Evolutionary conservation across 1,139 yeast genomes (phyloP).

Genomic region (Taiozyma sp.): DNA sequence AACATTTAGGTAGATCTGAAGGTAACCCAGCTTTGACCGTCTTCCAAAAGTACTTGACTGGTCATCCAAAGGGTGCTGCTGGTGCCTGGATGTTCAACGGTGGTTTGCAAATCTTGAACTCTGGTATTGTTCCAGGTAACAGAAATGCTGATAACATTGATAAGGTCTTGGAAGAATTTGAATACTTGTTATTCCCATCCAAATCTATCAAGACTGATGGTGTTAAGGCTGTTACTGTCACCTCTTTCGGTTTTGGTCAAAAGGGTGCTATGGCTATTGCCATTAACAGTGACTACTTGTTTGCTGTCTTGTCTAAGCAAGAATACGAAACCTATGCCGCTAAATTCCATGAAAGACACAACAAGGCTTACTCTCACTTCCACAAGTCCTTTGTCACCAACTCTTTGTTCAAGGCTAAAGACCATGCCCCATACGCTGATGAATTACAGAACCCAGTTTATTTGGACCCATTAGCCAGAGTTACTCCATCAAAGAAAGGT

Average conservation of each 20-base stretch:
- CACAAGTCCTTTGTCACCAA: constrained; percentile 92
- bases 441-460: constrained; percentile 86
- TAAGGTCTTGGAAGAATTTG: constrained; percentile 70
- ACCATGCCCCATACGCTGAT: constrained; percentile 84
- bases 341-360: constrained; percentile 78
- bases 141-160: constrained; percentile 98
- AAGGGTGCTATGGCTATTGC: constrained; percentile 97
- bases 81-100: constrained; percentile 99
- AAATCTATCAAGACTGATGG: constrained; percentile 94
- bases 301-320: constrained; percentile 66
- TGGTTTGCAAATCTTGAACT: constrained; percentile 85
- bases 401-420: constrained; percentile 90
- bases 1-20: constrained; percentile 91
- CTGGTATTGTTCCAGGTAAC: constrained; percentile 98
- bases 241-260: constrained; percentile 99
- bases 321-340: constrained; percentile 64
- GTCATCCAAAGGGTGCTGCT: constrained; percentile 99
- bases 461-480: constrained; percentile 85
- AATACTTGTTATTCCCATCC: constrained; percentile 90
- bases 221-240: constrained; percentile 92
- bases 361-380: constrained; percentile 90
- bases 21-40: constrained; percentile 98
- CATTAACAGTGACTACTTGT: constrained; percentile 90
- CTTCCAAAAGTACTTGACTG: constrained; percentile 97
- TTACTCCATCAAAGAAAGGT: constrained; percentile 41